Percentiles rank a stretch among this genome's conserved stretches.
Evolutionary conservation across 164 flowering plant species (phyloP).

Genomic region (Houttuynia cordata): DNA sequence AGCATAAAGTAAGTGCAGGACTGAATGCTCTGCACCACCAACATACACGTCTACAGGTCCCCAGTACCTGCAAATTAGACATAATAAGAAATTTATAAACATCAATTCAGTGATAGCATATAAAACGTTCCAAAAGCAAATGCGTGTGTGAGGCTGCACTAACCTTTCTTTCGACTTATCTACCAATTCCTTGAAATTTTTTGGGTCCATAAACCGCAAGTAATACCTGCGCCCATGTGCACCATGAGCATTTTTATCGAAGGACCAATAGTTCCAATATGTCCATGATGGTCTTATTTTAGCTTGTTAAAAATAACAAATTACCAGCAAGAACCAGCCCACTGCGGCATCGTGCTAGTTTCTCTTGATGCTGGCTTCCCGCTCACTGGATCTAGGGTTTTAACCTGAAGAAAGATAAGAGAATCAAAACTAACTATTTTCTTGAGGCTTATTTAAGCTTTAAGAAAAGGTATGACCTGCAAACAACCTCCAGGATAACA

Average conservation of each 20-base stretch:
- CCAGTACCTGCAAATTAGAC: constrained; percentile 62
- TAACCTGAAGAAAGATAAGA: constrained; percentile 33
- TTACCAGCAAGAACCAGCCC: constrained; percentile 99
- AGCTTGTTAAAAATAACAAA: neutral
- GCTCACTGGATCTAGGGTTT: constrained; percentile 50
- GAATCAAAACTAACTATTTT: neutral
- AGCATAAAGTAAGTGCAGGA: constrained; percentile 88
- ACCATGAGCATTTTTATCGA: neutral
- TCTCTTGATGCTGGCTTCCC: constrained; percentile 47
- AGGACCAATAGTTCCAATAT: neutral
- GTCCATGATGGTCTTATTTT: neutral
- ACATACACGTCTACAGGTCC: constrained; percentile 95
- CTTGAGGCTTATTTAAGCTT: neutral
- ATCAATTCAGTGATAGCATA: neutral
- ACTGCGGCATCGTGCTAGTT: constrained; percentile 70
- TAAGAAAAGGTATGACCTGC: neutral
- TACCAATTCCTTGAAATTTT: constrained; percentile 64
- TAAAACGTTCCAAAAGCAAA: too few species aligned
- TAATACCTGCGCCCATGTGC: constrained; percentile 59
- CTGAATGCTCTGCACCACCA: constrained; percentile 99
- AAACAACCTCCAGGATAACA: too few species aligned
- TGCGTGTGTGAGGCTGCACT: constrained; percentile 15
- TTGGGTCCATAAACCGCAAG: constrained; percentile 97
- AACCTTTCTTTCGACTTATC: constrained; percentile 69
- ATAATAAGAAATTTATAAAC: too few species aligned